Evolutionary conservation across 2,329 filamentous ascomycete species (phyloP).

Genomic region (Penicillium sp.): DNA sequence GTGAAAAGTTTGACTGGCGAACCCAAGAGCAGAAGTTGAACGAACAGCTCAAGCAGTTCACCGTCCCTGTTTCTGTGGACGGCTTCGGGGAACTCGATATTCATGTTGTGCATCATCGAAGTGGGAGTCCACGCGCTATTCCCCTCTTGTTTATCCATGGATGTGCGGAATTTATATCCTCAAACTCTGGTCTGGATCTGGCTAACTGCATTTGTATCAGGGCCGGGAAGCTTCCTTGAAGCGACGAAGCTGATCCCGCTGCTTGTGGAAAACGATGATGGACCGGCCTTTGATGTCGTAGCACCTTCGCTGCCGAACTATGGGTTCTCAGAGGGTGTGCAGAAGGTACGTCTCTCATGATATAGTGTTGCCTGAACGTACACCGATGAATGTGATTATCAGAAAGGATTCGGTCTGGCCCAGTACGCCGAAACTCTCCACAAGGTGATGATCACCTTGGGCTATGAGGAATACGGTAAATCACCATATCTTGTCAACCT

Average conservation of each 20-base stretch:
- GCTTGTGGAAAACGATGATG: conserved; percentile 35
- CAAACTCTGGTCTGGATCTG: conserved; percentile 8
- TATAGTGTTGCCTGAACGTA: not conserved
- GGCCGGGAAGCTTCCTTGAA: conserved; percentile 64
- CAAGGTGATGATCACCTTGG: conserved; percentile 64
- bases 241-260: conserved; percentile 42
- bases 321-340: conserved; percentile 49
- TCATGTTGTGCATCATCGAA: conserved; percentile 61
- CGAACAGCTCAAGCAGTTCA: conserved; percentile 55
- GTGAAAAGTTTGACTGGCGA: conserved; percentile 57
- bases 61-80: conserved; percentile 50
- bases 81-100: conserved; percentile 58
- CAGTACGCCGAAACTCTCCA: conserved; percentile 63
- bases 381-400: conserved; percentile 28
- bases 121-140: conserved; percentile 50
- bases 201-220: conserved; percentile 24
- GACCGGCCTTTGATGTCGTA: conserved; percentile 51
- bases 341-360: conserved; percentile 19
- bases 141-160: conserved; percentile 66
- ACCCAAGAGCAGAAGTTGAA: conserved; percentile 57
- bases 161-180: conserved; percentile 36
- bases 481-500: not conserved
- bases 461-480: conserved; percentile 57
- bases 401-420: conserved; percentile 54
- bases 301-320: conserved; percentile 55